Evolutionary conservation across 257 asterid species (phyloP), one percentile per base, ranked within the genome.

Genomic region (Plectranthus barbatus): DNA sequence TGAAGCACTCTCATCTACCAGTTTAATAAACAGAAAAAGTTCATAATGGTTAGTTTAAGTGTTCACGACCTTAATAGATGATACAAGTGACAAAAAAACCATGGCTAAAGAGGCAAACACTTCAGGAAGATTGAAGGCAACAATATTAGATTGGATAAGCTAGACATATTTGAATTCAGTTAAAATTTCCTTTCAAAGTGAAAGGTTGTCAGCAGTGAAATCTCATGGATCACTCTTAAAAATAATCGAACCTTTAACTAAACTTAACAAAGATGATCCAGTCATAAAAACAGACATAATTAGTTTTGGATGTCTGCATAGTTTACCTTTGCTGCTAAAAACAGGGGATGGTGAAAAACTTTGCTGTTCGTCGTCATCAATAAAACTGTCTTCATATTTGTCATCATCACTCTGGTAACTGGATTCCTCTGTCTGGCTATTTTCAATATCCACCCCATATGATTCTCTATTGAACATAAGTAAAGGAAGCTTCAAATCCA

Each of bases 341-440:
- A 69, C 79, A 52, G 83, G 85, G 60, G 86, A 76, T 52, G 76
- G 67, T 12, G 80, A 62, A 36, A 23, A 33, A 44, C 51, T 70
- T 54, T 65, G 75, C 29, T 56, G 66, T 56, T 83, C 80, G 9
- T 76, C 83, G 1, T 84, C 93, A 24, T 89, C 76, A 76, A 86
- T 89, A 73, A 89, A 89, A 71, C 94, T 86, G 50, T 78, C 94
- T 24, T 89, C 95, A 31, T 86, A 84, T 23, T 79, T 56, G 57
- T 84, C 87, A 5, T 83, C 88, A 26, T 83, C 89, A 48, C 75
- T 72, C n/a, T 23, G 20, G 50, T 34, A 67, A 74, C 48, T 71
- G 51, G 86, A 82, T 72, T 76, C 82, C 69, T 77, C 91, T 13
- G 85, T 26, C 48, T 78, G 82, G 0, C 82, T 66, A 50, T 77